Base-by-base conservation (phyloP, 2,329 filamentous ascomycete genomes). In the Apiospora aurea region DNA sequence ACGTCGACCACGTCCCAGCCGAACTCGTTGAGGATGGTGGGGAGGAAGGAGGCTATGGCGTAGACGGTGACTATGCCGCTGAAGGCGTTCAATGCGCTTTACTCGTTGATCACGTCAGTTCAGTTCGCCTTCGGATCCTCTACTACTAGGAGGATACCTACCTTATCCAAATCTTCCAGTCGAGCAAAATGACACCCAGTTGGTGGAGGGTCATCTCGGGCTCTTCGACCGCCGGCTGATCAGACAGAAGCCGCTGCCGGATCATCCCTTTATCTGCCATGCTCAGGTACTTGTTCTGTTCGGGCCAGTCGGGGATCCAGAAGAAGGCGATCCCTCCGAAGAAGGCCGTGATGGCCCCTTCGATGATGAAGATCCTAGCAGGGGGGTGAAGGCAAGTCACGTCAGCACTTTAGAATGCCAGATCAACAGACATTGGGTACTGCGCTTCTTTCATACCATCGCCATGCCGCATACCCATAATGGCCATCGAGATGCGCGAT, bases 301-400 rank as follows among this genome's bases (percentile, higher is more conserved):
- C 79, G 0, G 87, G 86, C 75, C 84, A 87, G 76, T 89, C 87
- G 44, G 83, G 83, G 16, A 88, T 85, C 72, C 87, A 79, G 76
- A 83, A 84, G 72, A 81, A 80, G 5, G 79, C 77, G 24, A 76
- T 72, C 69, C 81, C 68, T 0, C 80, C 78, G 2, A 82, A 67
- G 29, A 76, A 72, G 0, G 81, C 78, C 18, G 83, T 84, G 11
- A 77, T 75, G 0, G 82, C 75, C 0, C 86, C 86, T 73, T 87
- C 85, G 46, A 80, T 76, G 68, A 81, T 80, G 73, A 81, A 81
- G 29, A 81, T 84, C 57, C 57, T 64, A 10, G 57, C 2, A 16
- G 7, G 18, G 6, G 26, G 26, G 26, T 29, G 7, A 6, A 5
- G n/a, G 34, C 6, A 64, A 5, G 7, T 3, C 13, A n/a, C 6